Evolutionary conservation across 2,329 filamentous ascomycete species (phyloP), one percentile per base, ranked within the genome.

Genomic region (Chrysoporthe deuterocubensis): DNA sequence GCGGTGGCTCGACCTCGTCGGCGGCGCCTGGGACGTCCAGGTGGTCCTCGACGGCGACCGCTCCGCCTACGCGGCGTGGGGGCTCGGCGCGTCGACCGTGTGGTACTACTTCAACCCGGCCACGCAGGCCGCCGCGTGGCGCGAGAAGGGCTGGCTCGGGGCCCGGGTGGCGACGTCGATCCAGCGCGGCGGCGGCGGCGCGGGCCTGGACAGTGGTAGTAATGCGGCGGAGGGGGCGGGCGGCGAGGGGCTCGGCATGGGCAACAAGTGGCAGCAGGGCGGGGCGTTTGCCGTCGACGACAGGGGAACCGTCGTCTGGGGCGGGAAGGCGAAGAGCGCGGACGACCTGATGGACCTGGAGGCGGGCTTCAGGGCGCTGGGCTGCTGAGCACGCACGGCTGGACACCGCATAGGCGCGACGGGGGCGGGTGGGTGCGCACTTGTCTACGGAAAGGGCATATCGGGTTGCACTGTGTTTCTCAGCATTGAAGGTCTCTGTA

Each of bases 61-160:
- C 68, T 80, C 83, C 69, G 73, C 88, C 46, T 89, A 89, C 72
- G 85, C 87, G 2, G 81, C 84, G 13, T 89, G 86, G 86, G 87
- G 87, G 2, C 79, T 89, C 4, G 86, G 87, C 0, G 74, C 84
- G 6, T 82, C 81, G 34, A 79, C 74, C 60, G 76, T 82, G 61
- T 86, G 83, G 83, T 83, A 82, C 74, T 80, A 86, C 66, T 81
- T 87, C 72, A 84, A 86, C 77, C 84, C 84, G 62, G 78, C 81
- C 58, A 84, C 83, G 13, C 84, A 86, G 75, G 76, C 82, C 50
- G 81, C 84, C 66, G 81, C 80, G 7, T 87, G 83, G 83, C 82
- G 82, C 72, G 83, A 86, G 72, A 86, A 83, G 69, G 83, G 84
- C 5, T 87, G 84, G 85, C 76, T 87, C 1, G 84, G 84, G 7